Conservation (phyloP, 495 filamentous ascomycete species). For the Penicillium crystallinum region DNA sequence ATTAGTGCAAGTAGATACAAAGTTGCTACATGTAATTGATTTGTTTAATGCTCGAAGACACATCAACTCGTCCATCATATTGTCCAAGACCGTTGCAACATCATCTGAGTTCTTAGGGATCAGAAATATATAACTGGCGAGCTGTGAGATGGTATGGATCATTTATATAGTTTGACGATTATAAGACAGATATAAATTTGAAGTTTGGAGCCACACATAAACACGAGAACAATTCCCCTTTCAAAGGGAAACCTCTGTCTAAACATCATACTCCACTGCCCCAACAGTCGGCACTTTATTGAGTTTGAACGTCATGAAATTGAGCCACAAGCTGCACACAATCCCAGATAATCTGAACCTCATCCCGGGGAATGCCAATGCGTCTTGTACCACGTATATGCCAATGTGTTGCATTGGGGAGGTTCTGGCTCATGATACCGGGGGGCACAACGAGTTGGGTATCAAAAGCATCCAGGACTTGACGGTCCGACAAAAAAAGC, state of each 20-base stretch:
- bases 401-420: slow-evolving; percentile 49
- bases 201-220: too few species aligned
- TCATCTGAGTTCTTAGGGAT: too few species aligned
- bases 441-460: slow-evolving; percentile 52
- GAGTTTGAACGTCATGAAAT: slow-evolving; percentile 32
- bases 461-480: slow-evolving; percentile 47
- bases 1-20: too few species aligned
- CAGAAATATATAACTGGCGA: too few species aligned
- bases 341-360: slow-evolving; percentile 43
- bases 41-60: too few species aligned
- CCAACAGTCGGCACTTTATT: slow-evolving; percentile 47
- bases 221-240: neutral
- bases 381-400: slow-evolving; percentile 52
- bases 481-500: slow-evolving; percentile 50
- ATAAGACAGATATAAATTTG: too few species aligned
- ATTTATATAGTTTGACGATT: too few species aligned
- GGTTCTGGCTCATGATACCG: slow-evolving; percentile 56
- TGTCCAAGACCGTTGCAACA: too few species aligned
- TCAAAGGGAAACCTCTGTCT: neutral
- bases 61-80: too few species aligned
- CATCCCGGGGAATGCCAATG: slow-evolving; percentile 45
- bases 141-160: too few species aligned
- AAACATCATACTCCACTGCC: slow-evolving; percentile 40
- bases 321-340: slow-evolving; percentile 34
- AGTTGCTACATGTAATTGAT: too few species aligned